Evolutionary conservation across 768 basidiomycete genomes (phyloP).

Genomic region (Heimioporus sp.): DNA sequence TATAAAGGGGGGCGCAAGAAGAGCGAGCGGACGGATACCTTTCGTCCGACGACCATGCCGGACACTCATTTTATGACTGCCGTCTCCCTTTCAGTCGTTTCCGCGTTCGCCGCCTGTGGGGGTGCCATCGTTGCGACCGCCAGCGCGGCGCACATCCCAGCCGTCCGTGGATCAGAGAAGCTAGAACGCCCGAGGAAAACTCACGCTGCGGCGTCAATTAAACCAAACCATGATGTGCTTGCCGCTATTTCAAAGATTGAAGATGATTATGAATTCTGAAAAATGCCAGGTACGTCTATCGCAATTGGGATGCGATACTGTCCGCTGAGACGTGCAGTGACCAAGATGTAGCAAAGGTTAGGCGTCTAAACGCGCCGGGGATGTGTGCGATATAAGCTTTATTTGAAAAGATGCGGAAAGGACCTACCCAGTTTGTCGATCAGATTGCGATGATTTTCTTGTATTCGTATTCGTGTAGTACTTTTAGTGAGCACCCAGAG

Average conservation of each 20-base stretch:
- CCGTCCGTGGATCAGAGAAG: background rate
- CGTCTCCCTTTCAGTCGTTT: background rate
- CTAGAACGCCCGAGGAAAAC: too few relatives aligned
- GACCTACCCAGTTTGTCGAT: too few relatives aligned
- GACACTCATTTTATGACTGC: background rate
- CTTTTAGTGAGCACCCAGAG: too few relatives aligned
- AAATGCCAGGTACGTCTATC: background rate
- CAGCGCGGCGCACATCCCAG: background rate
- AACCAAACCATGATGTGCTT: background rate
- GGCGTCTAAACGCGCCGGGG: too few relatives aligned
- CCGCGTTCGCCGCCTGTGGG: conserved; percentile 1
- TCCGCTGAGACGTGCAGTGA: too few relatives aligned
- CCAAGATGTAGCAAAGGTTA: too few relatives aligned
- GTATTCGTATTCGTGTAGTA: too few relatives aligned
- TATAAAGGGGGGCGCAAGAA: background rate
- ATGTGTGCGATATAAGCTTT: too few relatives aligned
- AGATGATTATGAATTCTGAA: background rate
- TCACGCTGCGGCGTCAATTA: background rate
- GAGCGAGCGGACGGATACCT: too few relatives aligned
- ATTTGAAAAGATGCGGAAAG: too few relatives aligned
- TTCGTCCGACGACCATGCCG: background rate
- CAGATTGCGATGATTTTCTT: too few relatives aligned
- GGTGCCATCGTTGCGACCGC: background rate
- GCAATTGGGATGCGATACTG: background rate
- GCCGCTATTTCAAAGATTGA: too few relatives aligned